Conservation (phyloP, 2,329 filamentous ascomycete genomes). For the Hymenoscyphus repandus region DNA sequence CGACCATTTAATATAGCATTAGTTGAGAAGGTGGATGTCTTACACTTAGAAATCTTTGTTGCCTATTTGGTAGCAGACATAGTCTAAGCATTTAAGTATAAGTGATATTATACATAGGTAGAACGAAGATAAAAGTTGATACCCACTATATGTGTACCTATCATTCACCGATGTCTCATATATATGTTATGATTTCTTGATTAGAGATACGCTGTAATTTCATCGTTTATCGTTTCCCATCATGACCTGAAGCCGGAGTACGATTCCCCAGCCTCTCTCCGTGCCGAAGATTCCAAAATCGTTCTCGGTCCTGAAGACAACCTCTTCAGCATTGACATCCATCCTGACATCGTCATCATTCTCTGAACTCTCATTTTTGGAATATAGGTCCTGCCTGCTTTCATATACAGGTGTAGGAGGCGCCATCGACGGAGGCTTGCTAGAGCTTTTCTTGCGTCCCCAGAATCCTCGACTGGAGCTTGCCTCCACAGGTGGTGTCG, state of each 20-base stretch:
- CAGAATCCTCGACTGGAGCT: slow-evolving; percentile 13
- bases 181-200: background rate
- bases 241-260: slow-evolving; percentile 20
- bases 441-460: slow-evolving; percentile 16
- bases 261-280: slow-evolving; percentile 25
- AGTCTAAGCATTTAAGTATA: no score
- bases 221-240: background rate
- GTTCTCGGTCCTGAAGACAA: slow-evolving; percentile 60
- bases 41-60: no score
- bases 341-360: slow-evolving; percentile 19
- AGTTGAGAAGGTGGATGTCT: no score
- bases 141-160: no score
- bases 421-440: background rate
- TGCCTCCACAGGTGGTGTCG: background rate
- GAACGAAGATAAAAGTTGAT: no score
- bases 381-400: background rate
- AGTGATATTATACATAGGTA: no score
- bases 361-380: background rate
- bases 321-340: slow-evolving; percentile 34
- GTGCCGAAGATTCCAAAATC: slow-evolving; percentile 56
- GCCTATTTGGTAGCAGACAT: no score
- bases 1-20: no score
- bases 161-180: no score
- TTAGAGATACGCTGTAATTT: background rate
- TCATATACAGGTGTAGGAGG: slow-evolving; percentile 1